These are phyloP conservation scores for Pseudoneurospora amorphoporcata DNA, from an alignment of 495 filamentous ascomycete genomes.

Conservation along the genomic window DNA sequence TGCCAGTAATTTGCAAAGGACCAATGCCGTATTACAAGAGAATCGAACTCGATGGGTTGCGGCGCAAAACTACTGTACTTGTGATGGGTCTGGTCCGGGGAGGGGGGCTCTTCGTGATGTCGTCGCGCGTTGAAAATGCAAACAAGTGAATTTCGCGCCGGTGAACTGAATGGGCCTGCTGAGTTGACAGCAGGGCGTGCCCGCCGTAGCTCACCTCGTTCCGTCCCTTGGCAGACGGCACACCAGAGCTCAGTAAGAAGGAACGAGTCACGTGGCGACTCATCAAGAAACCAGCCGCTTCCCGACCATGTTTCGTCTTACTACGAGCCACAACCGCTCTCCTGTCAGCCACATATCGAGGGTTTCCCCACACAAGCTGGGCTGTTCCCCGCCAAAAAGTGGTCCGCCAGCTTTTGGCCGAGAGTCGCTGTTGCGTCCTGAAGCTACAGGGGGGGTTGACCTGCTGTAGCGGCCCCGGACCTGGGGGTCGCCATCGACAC, in stretches of 20 bases:
- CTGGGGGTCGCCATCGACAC: not conserved
- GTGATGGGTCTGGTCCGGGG: slow-evolving; percentile 6
- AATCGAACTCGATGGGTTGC: slow-evolving; percentile 8
- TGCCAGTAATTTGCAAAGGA: not conserved
- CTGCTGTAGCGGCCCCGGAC: not conserved
- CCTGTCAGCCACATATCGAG: not conserved
- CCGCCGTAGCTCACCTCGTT: not conserved
- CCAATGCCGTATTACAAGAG: not conserved
- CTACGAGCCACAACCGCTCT: not conserved
- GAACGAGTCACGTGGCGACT: not conserved
- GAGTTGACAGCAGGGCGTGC: not conserved
- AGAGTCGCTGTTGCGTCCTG: not conserved
- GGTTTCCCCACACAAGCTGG: not conserved
- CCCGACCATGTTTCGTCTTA: not conserved
- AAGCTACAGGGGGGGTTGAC: not conserved
- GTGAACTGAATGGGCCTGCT: slow-evolving; percentile 4
- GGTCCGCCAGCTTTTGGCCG: not conserved
- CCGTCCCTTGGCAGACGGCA: not conserved
- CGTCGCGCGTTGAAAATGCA: slow-evolving; percentile 27
- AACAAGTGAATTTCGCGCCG: slow-evolving; percentile 13
- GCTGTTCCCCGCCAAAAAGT: not conserved
- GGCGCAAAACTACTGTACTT: slow-evolving; percentile 9
- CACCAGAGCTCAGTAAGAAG: not conserved
- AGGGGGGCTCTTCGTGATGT: slow-evolving; percentile 17
- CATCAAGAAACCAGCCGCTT: not conserved